These are phyloP conservation scores for Saccharomycopsis crataegensis DNA, from an alignment of 1,139 yeast genomes.

Conservation along the genomic window DNA sequence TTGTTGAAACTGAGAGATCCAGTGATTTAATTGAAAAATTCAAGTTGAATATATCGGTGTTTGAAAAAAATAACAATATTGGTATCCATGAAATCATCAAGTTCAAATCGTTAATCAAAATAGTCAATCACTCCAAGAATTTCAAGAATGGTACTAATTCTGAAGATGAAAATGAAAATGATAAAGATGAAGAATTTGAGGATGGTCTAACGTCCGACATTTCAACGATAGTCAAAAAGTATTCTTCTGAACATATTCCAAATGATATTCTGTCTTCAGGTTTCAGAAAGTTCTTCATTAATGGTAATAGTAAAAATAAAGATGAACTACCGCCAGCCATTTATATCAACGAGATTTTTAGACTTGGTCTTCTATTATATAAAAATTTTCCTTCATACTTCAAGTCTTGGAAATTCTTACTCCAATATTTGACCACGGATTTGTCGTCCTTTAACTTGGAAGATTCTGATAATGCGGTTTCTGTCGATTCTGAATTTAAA, in stretches of 20 bases:
- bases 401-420: constrained; percentile 32
- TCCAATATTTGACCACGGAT: constrained; percentile 37
- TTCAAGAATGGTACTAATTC: constrained; percentile 17
- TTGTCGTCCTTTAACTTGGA: constrained; percentile 28
- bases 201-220: neutral
- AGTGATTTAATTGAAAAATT: constrained; percentile 33
- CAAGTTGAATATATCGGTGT: constrained; percentile 28
- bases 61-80: constrained; percentile 23
- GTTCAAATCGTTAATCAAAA: constrained; percentile 32
- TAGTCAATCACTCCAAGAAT: constrained; percentile 31
- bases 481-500: constrained; percentile 18
- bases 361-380: constrained; percentile 25
- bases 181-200: constrained; percentile 1
- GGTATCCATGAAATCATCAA: constrained; percentile 32
- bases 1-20: constrained; percentile 31
- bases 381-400: constrained; percentile 25
- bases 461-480: neutral
- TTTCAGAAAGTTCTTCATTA: neutral
- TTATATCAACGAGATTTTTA: constrained; percentile 16
- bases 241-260: neutral
- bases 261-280: neutral
- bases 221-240: neutral
- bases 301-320: neutral
- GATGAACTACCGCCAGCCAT: constrained; percentile 14
- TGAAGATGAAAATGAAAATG: neutral